A percentile compares a stretch with the other conserved stretches of the same genome.
Conservation (phyloP, 1,284 basidiomycete genomes). For the Phylloboletellus chloephorus region DNA sequence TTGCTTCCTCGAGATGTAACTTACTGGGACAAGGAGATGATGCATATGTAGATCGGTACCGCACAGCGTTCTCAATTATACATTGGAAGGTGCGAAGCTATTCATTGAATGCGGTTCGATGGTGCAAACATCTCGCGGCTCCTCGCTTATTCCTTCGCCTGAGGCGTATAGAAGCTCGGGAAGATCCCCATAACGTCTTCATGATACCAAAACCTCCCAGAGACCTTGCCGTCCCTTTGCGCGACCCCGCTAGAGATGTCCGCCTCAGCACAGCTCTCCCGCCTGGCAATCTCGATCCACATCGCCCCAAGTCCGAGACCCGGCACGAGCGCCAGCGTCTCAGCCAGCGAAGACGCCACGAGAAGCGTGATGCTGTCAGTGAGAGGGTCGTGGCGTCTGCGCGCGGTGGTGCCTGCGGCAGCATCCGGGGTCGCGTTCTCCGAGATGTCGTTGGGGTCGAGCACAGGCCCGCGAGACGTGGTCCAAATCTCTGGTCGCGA, state of each 20-base stretch:
- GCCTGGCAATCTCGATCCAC: constrained; percentile 56
- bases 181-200: constrained; percentile 33
- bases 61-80: neutral
- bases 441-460: constrained; percentile 20
- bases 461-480: constrained; percentile 41
- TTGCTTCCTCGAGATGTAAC: neutral
- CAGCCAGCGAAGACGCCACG: constrained; percentile 42
- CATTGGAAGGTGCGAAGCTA: no score
- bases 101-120: no score
- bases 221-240: neutral
- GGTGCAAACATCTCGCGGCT: neutral
- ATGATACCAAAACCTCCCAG: constrained; percentile 30
- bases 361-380: constrained; percentile 53
- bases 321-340: constrained; percentile 46
- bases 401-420: neutral
- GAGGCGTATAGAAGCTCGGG: constrained; percentile 31
- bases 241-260: neutral
- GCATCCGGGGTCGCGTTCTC: neutral
- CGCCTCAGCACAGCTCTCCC: constrained; percentile 20
- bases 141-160: constrained; percentile 5
- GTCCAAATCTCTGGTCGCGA: constrained; percentile 36
- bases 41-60: constrained; percentile 7
- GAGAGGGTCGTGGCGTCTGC: constrained; percentile 42
- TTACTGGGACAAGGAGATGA: neutral
- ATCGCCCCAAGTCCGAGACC: constrained; percentile 41